Base-by-base conservation (phyloP, 2,329 filamentous ascomycete species). In the Massarina eburnea region DNA sequence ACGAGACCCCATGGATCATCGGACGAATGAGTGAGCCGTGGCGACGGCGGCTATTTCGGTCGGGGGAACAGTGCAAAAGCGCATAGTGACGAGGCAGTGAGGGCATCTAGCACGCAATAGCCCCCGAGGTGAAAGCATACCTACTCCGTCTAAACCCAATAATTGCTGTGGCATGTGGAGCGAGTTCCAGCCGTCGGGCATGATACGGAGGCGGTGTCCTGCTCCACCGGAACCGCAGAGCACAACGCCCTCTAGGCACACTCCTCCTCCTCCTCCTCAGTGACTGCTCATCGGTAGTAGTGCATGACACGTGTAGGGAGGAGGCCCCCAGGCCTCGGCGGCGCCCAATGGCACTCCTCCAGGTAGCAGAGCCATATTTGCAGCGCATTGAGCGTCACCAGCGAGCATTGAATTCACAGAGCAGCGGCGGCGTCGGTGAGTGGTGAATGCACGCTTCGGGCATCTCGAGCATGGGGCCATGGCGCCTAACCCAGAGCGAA, bases 1-100 rank as follows among this genome's bases (percentile, higher is more conserved):
- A 68, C 65, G 65, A 63, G 65, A 66, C 62, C 54, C 48, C 36
- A 45, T 27, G 41, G 27, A 39, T 45, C 49, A 50, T 40, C 38
- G 50, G 49, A 47, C 48, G 53, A 56, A 58, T 55, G 44, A 56
- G 55, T 55, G 44, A 52, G 37, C 39, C 27, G 35, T 26, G 20
- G 41, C 47, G 54, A 49, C 55, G 62, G 60, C 52, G 54, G 58
- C 50, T 58, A 59, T 48, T 50, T 62, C 55, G 57, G 54, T 45
- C 52, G 50, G 41, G 8, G 30, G 21, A 38, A 34, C 5, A 41
- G 24, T 9, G 20, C 8, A n/a, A n/a, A n/a, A n/a, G n/a, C 9
- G 39, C 26, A 43, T n/a, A 8, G 3, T 26, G 19, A 33, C 15
- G 18, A 20, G 18, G 15, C n/a, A n/a, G n/a, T n/a, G 22, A 44